Evolutionary conservation across 2,329 filamentous ascomycete genomes (phyloP).

Genomic region (Beauveria sp.): DNA sequence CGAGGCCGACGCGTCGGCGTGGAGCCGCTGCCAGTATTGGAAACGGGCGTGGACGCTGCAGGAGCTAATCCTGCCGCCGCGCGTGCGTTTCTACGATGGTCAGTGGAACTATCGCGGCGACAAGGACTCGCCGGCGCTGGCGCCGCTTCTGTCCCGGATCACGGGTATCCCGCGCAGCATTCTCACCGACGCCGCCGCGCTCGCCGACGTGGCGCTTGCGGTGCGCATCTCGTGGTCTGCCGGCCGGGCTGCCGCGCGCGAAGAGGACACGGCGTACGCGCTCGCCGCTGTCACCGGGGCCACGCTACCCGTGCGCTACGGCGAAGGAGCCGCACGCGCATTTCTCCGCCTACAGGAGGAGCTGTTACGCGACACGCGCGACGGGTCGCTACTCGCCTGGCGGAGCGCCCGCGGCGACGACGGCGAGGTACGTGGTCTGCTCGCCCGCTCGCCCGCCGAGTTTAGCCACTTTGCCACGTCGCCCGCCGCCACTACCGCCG

Average conservation of each 20-base stretch:
- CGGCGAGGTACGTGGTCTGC: not conserved
- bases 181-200: not conserved
- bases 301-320: conserved; percentile 3
- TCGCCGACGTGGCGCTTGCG: conserved; percentile 4
- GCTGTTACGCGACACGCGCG: conserved; percentile 8
- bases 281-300: conserved; percentile 5
- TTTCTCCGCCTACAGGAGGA: conserved; percentile 9
- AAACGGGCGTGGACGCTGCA: conserved; percentile 7
- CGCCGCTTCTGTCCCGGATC: not conserved
- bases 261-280: conserved; percentile 5
- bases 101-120: conserved; percentile 4
- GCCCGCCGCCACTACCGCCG: not conserved
- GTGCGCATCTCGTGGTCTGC: conserved; percentile 7
- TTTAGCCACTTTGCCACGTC: conserved; percentile 4
- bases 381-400: conserved; percentile 10
- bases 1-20: not conserved
- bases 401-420: not conserved
- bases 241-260: not conserved
- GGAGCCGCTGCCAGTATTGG: conserved; percentile 7
- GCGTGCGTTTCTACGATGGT: conserved; percentile 7
- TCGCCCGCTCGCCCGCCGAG: conserved; percentile 6
- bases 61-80: conserved; percentile 3
- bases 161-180: conserved; percentile 5
- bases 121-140: conserved; percentile 1
- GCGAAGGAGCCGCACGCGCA: not conserved